Percentiles rank a stretch among this genome's conserved stretches.
phyloP scores from a whole-genome alignment of 495 filamentous ascomycete genomes.

The Aspergillus steynii region DNA sequence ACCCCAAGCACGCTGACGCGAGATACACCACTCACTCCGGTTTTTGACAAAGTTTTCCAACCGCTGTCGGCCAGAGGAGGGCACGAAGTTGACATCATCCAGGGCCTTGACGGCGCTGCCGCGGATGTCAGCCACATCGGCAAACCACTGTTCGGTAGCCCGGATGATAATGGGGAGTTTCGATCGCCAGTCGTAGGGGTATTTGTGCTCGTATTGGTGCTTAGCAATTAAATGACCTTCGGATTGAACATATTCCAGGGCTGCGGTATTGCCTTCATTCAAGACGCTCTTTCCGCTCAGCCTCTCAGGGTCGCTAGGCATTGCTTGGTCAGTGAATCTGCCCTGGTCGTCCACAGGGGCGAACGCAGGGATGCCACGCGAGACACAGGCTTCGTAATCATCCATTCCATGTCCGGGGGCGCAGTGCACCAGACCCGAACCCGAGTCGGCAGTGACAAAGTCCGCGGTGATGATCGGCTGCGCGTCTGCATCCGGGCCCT shows the following conservation, averaged over 20 bases:
- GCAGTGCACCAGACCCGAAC: constrained; percentile 89
- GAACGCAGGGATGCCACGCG: constrained; percentile 63
- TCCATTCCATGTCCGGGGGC: constrained; percentile 97
- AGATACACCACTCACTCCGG: constrained; percentile 97
- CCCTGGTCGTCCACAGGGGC: constrained; percentile 84
- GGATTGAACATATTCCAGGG: constrained; percentile 64
- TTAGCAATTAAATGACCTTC: constrained; percentile 58
- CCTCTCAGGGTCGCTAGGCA: constrained; percentile 60
- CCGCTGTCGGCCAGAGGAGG: constrained; percentile 66
- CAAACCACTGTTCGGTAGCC: constrained; percentile 97
- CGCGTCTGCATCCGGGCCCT: constrained; percentile 44
- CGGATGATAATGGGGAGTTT: constrained; percentile 88
- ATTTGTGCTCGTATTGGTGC: constrained; percentile 80
- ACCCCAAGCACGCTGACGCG: constrained; percentile 95
- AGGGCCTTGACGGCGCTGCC: constrained; percentile 65
- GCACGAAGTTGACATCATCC: constrained; percentile 73
- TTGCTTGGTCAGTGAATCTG: constrained; percentile 71
- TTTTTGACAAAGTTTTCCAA: constrained; percentile 82
- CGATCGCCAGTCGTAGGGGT: constrained; percentile 96
- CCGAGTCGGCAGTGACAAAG: constrained; percentile 85
- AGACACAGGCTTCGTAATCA: constrained; percentile 81
- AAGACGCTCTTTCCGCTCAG: constrained; percentile 64
- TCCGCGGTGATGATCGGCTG: constrained; percentile 76
- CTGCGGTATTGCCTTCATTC: constrained; percentile 62
- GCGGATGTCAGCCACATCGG: constrained; percentile 83